phyloP scores from a whole-genome alignment of 2,329 filamentous ascomycete genomes.

The Epichloe uncinata region DNA sequence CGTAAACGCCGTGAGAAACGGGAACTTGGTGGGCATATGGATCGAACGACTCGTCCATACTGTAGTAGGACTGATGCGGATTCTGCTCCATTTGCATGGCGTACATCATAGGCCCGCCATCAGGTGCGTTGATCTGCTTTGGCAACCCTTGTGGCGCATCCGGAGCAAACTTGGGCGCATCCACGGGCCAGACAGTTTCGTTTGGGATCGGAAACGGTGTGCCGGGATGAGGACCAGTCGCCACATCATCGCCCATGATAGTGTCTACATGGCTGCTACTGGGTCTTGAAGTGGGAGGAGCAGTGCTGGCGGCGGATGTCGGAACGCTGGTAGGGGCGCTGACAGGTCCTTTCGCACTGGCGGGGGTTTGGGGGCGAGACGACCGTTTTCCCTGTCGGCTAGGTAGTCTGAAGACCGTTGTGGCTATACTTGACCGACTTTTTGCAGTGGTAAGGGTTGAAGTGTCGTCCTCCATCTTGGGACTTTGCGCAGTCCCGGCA shows the following conservation, averaged over 20 bases:
- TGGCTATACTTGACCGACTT: conserved; percentile 15
- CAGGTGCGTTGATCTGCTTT: conserved; percentile 20
- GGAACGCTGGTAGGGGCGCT: not conserved
- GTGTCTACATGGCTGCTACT: conserved; percentile 10
- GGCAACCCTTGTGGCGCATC: conserved; percentile 15
- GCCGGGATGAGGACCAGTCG: conserved; percentile 25
- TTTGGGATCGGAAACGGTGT: conserved; percentile 28
- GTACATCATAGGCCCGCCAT: conserved; percentile 18
- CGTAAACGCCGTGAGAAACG: conserved; percentile 10
- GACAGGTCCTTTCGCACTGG: conserved; percentile 9
- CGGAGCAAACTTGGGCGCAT: conserved; percentile 26
- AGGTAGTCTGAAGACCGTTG: conserved; percentile 19
- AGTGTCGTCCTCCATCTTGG: conserved; percentile 17
- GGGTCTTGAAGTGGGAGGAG: not conserved
- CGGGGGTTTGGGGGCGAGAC: conserved; percentile 23
- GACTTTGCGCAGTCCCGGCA: conserved; percentile 7
- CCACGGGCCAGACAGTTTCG: conserved; percentile 23
- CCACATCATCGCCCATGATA: conserved; percentile 22
- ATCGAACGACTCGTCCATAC: conserved; percentile 8
- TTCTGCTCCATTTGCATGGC: conserved; percentile 19
- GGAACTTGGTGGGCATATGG: conserved; percentile 8
- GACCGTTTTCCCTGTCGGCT: conserved; percentile 22
- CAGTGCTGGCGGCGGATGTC: not conserved
- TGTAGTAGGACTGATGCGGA: conserved; percentile 14
- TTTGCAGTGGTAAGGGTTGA: conserved; percentile 16